A percentile compares a stretch with the other conserved stretches of the same genome.
These are phyloP conservation scores for Sugiyamaella xylanicola DNA, from an alignment of 1,139 yeast genomes.

Conservation along the genomic window DNA sequence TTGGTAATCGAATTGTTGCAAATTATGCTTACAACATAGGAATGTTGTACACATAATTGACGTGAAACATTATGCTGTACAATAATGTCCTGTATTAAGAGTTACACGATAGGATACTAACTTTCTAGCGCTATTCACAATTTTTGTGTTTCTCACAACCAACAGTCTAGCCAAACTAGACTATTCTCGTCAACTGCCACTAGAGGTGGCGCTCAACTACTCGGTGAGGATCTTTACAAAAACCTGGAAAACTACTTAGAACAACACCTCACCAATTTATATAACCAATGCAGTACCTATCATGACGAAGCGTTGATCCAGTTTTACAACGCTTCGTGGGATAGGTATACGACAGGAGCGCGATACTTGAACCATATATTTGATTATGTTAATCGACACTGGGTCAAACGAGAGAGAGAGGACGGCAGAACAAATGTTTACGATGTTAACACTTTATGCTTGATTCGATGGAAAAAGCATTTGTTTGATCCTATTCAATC, in stretches of 20 bases:
- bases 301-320: constrained; percentile 69
- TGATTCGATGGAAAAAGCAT: constrained; percentile 84
- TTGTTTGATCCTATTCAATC: constrained; percentile 71
- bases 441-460: constrained; percentile 86
- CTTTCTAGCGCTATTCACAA: constrained; percentile 84
- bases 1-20: no score
- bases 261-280: constrained; percentile 57
- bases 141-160: constrained; percentile 78
- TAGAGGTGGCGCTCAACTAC: constrained; percentile 47
- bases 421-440: constrained; percentile 92
- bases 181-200: constrained; percentile 33
- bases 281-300: constrained; percentile 27
- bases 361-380: constrained; percentile 90
- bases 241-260: constrained; percentile 68
- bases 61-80: no score
- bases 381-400: constrained; percentile 93
- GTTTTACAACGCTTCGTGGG: constrained; percentile 88
- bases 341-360: constrained; percentile 87
- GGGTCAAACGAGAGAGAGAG: constrained; percentile 96
- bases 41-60: no score
- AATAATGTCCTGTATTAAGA: no score
- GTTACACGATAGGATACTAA: no score
- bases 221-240: constrained; percentile 87
- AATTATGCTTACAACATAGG: no score
- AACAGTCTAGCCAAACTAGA: constrained; percentile 45